Percentiles rank a stretch among this genome's conserved stretches.
phyloP scores from a whole-genome alignment of 805 yeast genomes.

The Debaryomyces hansenii region DNA sequence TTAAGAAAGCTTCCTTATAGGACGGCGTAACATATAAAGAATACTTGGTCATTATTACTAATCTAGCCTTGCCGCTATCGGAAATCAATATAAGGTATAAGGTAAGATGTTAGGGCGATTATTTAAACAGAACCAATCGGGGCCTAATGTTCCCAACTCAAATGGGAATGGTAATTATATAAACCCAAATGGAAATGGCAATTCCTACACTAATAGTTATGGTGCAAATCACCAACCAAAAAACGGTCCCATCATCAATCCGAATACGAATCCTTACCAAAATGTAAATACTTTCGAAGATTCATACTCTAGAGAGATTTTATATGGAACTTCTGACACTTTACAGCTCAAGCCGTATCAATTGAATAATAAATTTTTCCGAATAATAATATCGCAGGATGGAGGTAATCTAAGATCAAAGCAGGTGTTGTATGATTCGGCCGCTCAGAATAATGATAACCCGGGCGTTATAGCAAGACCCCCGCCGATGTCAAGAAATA shows the following conservation, averaged over 20 bases:
- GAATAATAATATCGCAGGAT: slow-evolving; percentile 52
- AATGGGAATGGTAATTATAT: neutral
- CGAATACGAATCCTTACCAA: slow-evolving; percentile 1
- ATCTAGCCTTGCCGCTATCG: neutral
- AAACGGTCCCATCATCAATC: neutral
- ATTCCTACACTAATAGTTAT: neutral
- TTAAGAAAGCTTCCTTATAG: neutral
- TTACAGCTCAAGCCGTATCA: slow-evolving; percentile 25
- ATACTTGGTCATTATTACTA: neutral
- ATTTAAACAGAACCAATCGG: slow-evolving; percentile 26
- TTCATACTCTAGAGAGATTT: slow-evolving; percentile 43
- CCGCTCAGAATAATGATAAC: slow-evolving; percentile 21
- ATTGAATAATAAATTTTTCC: slow-evolving; percentile 31
- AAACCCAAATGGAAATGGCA: neutral
- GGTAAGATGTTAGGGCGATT: slow-evolving; percentile 35
- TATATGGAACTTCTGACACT: slow-evolving; percentile 43
- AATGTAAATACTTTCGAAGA: slow-evolving; percentile 38
- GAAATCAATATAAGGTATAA: neutral
- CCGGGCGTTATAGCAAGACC: neutral
- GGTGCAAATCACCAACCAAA: neutral
- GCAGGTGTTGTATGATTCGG: slow-evolving; percentile 50
- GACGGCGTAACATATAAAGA: neutral
- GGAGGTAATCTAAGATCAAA: slow-evolving; percentile 48
- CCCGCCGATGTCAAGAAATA: neutral
- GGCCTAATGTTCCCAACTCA: neutral